Base-by-base conservation (phyloP, 23 red algal species). In the Cyanidiococcus yangmingshanensis region DNA sequence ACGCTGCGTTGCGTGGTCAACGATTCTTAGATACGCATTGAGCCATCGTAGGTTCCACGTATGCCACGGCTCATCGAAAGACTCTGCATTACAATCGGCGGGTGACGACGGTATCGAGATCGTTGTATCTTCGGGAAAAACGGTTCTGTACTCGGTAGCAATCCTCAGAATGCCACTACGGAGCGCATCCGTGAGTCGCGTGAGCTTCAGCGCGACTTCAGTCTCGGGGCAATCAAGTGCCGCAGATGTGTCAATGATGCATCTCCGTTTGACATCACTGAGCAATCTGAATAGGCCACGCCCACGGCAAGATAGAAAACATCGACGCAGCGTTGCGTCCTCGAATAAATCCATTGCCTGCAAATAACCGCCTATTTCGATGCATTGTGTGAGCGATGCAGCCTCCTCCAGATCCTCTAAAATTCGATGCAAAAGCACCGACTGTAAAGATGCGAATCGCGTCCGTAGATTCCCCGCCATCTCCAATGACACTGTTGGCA, bases 71-170 rank as follows among this genome's bases (percentile, higher is more conserved):
- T 71, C 63, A 25, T 32, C 21, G 27, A 32, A 7, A 7, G 12
- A 29, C n/a, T 3, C 3, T 3, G 32, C 63, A 35, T 71, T 77
- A 2, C 82, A 29, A 2, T 58, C 76, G 38, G 77, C 76, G 84
- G 84, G 90, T 40, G 90, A 82, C 39, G 80, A 87, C 25, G 87
- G 50, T 54, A 90, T 87, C 3, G 74, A 74, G n/a, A 77, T 80
- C 1, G 40, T 74, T 27, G 18, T 38, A 16, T 39, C 80, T 0
- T n/a, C 51, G 17, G 16, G 68, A 67, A 98, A 98, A 0, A 91
- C 80, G 17, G 94, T 88, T 15, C 86, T 76, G 78, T 90, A 98
- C 76, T 98, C 87, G 1, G 87, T 98, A 30, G 80, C 82, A 18
- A 83, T 76, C 74, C 91, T 88, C 40, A 98, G 89, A n/a, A 91